Percentiles rank a stretch among this genome's conserved stretches.
phyloP scores from a whole-genome alignment of 495 filamentous ascomycete species.

The Diplogelasinospora grovesii region DNA sequence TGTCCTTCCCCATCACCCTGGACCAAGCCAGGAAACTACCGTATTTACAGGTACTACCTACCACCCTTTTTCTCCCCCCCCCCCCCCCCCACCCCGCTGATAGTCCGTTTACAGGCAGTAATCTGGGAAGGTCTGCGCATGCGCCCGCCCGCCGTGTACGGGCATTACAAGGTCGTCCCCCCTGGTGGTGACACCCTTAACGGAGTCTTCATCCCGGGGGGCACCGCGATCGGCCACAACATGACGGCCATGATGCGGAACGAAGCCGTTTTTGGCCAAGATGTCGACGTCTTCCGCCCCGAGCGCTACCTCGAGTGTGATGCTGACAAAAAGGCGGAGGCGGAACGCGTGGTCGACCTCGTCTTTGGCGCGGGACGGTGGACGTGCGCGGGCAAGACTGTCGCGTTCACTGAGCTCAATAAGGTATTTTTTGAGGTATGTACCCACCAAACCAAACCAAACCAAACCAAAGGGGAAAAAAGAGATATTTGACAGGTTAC shows the following conservation, averaged over 20 bases:
- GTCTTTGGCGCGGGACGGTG: conserved; percentile 4
- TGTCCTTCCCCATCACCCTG: conserved; percentile 54
- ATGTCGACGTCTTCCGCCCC: conserved; percentile 40
- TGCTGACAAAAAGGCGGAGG: background rate
- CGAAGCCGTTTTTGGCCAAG: conserved; percentile 36
- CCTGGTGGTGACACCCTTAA: conserved; percentile 38
- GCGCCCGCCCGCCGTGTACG: conserved; percentile 9
- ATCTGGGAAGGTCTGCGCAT: conserved; percentile 26
- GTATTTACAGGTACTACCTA: conserved; percentile 34
- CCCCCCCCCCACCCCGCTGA: background rate
- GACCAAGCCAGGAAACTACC: conserved; percentile 43
- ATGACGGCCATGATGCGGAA: conserved; percentile 25
- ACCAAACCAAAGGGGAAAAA: too few species aligned
- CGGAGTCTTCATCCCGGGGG: conserved; percentile 21
- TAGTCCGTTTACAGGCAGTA: conserved; percentile 18
- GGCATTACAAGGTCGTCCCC: conserved; percentile 17
- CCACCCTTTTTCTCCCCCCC: background rate
- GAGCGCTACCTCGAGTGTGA: conserved; percentile 42
- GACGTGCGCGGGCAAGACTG: conserved; percentile 8
- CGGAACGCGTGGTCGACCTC: conserved; percentile 3
- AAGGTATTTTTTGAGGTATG: conserved; percentile 12
- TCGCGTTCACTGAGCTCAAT: conserved; percentile 11
- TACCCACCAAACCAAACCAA: conserved; percentile 4
- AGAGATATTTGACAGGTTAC: too few species aligned
- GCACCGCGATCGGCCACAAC: conserved; percentile 26